Base-by-base conservation (phyloP, 306 rosid species). In the Cyamopsis tetragonoloba region DNA sequence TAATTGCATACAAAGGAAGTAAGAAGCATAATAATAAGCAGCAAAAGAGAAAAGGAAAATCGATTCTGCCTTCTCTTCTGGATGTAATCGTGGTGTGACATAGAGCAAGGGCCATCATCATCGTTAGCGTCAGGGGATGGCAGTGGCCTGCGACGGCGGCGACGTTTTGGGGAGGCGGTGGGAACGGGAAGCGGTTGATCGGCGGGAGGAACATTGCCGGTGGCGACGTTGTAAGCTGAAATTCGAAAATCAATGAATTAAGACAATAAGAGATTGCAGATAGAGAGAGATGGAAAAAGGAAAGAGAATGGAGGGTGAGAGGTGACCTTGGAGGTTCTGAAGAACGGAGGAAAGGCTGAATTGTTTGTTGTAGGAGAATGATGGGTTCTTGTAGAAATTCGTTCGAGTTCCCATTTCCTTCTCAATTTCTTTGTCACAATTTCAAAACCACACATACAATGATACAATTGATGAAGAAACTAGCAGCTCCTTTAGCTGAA, bases 331-430 rank as follows among this genome's bases (percentile, higher is more conserved):
- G 46, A 87, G 85, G 49, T 87, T 90, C 35, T 82, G 87, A 43
- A 90, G 89, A 67, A 81, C 88, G 32, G 88, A 85, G 67, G 89
- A 82, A 72, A 87, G 88, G 48, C 86, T 70, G 42, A 90, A 81
- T 62, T 81, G 80, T 74, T 85, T 89, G 66, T 87, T 89, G 86
- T 89, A 89, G 9, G 91, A 49, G 64, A 87, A 74, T 5, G 96
- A 89, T 4, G 96, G 84, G 22, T 87, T 89, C 72, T 89, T 89
- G 81, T 87, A 89, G 68, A 89, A 83, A 81, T 89, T 87, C 24
- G 89, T 17, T 67, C 86, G 75, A 35, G 82, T 89, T 49, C 82
- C 86, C 93, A 89, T 89, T 62, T 11, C 7, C 44, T 24, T 19
- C 41, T 17, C 14, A 4, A 15, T 26, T 35, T 35, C 5, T 2